phyloP scores from a whole-genome alignment of 768 basidiomycete species.

The Nidularia pulvinata region DNA sequence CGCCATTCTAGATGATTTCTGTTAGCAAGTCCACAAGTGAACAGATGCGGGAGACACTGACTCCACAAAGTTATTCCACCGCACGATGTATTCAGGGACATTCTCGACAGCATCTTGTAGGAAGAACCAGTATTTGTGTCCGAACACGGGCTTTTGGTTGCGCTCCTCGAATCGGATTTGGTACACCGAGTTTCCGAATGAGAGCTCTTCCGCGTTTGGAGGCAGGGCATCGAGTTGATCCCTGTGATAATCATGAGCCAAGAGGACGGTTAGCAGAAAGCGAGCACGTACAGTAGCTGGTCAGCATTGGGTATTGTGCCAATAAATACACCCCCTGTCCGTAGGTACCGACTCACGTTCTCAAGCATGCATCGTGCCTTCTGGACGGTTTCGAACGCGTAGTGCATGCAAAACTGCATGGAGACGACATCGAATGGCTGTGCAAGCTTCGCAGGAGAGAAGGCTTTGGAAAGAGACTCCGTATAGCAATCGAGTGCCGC shows the following conservation, averaged over 20 bases:
- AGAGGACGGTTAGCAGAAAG: conserved; percentile 1
- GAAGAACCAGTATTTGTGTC: conserved; percentile 94
- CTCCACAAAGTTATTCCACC: conserved; percentile 92
- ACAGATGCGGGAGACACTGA: conserved; percentile 48
- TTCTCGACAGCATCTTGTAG: conserved; percentile 95
- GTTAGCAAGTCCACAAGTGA: neutral
- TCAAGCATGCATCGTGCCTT: conserved; percentile 92
- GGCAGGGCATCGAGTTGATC: conserved; percentile 73
- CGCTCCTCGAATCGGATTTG: conserved; percentile 84
- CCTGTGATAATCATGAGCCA: too few relatives aligned
- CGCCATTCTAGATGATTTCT: conserved; percentile 64
- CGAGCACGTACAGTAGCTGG: conserved; percentile 70
- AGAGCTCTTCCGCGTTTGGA: conserved; percentile 61
- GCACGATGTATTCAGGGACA: conserved; percentile 97
- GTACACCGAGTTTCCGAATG: conserved; percentile 93
- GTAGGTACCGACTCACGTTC: conserved; percentile 81
- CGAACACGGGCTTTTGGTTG: conserved; percentile 63
- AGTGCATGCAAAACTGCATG: conserved; percentile 99
- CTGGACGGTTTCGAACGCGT: conserved; percentile 90
- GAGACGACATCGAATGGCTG: conserved; percentile 92
- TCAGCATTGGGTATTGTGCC: conserved; percentile 96
- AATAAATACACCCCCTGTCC: conserved; percentile 88
- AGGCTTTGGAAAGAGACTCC: conserved; percentile 66
- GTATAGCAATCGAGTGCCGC: conserved; percentile 89
- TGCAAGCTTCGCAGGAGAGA: conserved; percentile 58